Base-by-base conservation (phyloP, 257 asterid species). In the Ocimum tenuiflorum region DNA sequence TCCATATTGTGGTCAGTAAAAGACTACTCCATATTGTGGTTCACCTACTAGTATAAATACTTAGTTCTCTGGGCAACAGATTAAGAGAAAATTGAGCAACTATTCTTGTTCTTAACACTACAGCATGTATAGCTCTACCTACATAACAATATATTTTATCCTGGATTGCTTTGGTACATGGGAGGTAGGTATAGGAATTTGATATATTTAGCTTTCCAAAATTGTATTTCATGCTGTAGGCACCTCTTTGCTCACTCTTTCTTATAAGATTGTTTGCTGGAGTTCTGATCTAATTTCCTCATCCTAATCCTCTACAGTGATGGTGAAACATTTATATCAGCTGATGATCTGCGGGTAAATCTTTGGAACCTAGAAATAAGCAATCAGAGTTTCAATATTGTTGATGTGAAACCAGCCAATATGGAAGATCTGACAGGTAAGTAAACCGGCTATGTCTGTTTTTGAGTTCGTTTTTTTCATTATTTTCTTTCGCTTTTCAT, bases 401-500 rank as follows among this genome's bases (percentile, higher is more conserved):
- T 88, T 74, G 96, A 88, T 80, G 95, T 88, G 63, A 88, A 88
- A 80, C 96, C 96, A 36, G 27, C 95, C 29, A 88, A 88, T 75
- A 88, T 88, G 96, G 96, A 88, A 83, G 96, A 88, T 78, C 83
- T 88, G 72, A 88, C 96, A 61, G 96, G 96, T 84, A 48, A 74
- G 69, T 60, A 51, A 13, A 33, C 48, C 71, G 50, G 33, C 58
- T 35, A 9, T 76, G 46, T 49, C 31, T 48, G 19, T 20, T 29
- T 7, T 60, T n/a, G 18, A 54, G 35, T 56, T 31, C 38, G 35
- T 10, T 14, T 41, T 10, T 13, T 4, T 71, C 51, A 14, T 6
- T 57, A 27, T 12, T 49, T 58, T 39, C 42, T 53, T 27, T 12
- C 60, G 0, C 8, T 67, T 45, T 54, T 14, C n/a, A 27, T 50